Evolutionary conservation across 1,139 yeast species (phyloP).

Genomic region (Taphrina pruni): DNA sequence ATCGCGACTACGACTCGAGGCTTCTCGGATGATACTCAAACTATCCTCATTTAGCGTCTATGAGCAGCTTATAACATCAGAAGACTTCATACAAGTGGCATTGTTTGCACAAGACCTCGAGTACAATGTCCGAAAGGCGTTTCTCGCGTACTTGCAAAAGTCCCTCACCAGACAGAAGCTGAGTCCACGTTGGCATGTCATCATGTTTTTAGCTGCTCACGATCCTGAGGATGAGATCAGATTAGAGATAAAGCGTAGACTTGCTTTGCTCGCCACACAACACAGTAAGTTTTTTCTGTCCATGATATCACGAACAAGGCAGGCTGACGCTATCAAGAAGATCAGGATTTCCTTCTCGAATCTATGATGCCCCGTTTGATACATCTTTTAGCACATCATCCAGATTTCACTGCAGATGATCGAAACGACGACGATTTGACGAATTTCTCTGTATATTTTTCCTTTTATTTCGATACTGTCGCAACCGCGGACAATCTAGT

Average conservation of each 20-base stretch:
- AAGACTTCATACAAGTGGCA: conserved; percentile 61
- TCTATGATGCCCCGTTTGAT: conserved; percentile 69
- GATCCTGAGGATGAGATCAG: conserved; percentile 62
- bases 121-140: conserved; percentile 61
- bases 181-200: conserved; percentile 69
- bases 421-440: conserved; percentile 46
- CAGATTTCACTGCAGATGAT: conserved; percentile 56
- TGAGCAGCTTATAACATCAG: conserved; percentile 61
- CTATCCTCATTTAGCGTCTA: conserved; percentile 64
- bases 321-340: not conserved
- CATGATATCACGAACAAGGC: not conserved
- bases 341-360: conserved; percentile 59
- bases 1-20: conserved; percentile 67
- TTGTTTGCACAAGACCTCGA: conserved; percentile 72
- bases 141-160: conserved; percentile 61
- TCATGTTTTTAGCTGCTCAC: conserved; percentile 74
- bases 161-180: conserved; percentile 61
- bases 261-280: conserved; percentile 1
- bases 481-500: conserved; percentile 73
- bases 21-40: conserved; percentile 70
- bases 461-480: conserved; percentile 65
- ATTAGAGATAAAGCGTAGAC: conserved; percentile 55
- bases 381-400: conserved; percentile 76
- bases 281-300: conserved; percentile 2
- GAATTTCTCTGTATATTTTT: conserved; percentile 53